Evolutionary conservation across 2,329 filamentous ascomycete species (phyloP).

Genomic region (Microdochium trichocladiopsis): DNA sequence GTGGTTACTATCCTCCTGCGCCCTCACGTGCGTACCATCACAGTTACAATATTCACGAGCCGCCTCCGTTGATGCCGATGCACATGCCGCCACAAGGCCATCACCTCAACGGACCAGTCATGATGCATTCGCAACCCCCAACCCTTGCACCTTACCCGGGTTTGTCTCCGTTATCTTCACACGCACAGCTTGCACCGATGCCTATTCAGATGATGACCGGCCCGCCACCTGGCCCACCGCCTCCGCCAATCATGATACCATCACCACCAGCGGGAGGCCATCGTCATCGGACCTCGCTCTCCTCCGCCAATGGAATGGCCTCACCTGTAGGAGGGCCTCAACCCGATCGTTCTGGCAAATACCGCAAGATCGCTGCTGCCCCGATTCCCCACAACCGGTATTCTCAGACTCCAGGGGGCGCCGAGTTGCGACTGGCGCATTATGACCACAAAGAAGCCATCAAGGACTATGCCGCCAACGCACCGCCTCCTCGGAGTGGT

Average conservation of each 20-base stretch:
- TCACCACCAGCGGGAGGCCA: constrained; percentile 18
- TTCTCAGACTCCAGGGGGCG: constrained; percentile 34
- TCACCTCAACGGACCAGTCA: constrained; percentile 6
- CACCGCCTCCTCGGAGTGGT: constrained; percentile 47
- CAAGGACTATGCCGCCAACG: constrained; percentile 48
- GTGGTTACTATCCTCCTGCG: constrained; percentile 25
- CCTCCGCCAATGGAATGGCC: constrained; percentile 7
- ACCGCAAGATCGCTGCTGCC: constrained; percentile 52
- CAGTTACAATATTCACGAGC: constrained; percentile 23
- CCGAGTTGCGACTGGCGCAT: constrained; percentile 51
- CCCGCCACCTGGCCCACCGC: constrained; percentile 11
- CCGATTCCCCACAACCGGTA: constrained; percentile 44
- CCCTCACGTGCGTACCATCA: constrained; percentile 26
- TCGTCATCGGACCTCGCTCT: constrained; percentile 22
- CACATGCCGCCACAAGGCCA: constrained; percentile 13
- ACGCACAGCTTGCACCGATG: constrained; percentile 16
- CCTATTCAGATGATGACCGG: constrained; percentile 12
- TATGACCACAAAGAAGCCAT: constrained; percentile 48
- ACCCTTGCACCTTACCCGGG: constrained; percentile 11
- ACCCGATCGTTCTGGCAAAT: constrained; percentile 30
- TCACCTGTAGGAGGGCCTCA: background rate
- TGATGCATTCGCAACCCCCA: constrained; percentile 10
- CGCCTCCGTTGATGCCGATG: constrained; percentile 13
- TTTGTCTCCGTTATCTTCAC: constrained; percentile 14
- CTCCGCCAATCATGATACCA: constrained; percentile 9